Base-by-base conservation (phyloP, 2,329 filamentous ascomycete species). In the Dendryphion nanum region DNA sequence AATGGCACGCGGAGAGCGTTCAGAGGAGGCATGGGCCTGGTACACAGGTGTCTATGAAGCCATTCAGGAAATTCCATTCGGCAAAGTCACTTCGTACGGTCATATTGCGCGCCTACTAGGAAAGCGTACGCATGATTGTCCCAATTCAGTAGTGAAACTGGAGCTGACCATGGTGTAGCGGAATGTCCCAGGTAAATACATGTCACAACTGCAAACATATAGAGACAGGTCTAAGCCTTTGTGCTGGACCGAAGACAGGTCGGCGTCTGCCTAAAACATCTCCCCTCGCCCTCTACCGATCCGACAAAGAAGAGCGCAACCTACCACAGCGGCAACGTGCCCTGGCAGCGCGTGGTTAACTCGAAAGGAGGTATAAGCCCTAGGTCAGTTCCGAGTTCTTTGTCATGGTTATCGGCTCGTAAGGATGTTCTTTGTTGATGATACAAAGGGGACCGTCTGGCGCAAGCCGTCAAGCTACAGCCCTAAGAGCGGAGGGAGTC, bases 261-360 rank as follows among this genome's bases (percentile, higher is more conserved):
- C 5, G 91, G 91, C 37, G 76, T 93, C 32, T 94, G 86, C 64
- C 78, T 97, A 18, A 96, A 95, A 64, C 84, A 95, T 61, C 80
- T 97, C 10, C 79, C 89, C 61, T 38, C 73, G 35, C 49, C 55
- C 31, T 67, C 63, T 51, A 41, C 66, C 33, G 66, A 72, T 45
- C 57, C 64, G 38, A 68, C 63, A 23, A 66, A 67, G 30, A 63
- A 68, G 37, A 55, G 45, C 64, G 45, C 61, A 26, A 54, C 70
- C 40, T 94, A 85, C 69, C 84, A 95, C 63, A 73, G 77, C 42
- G 73, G 72, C 17, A 96, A 85, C 48, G 91, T 97, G 3, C 91
- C 91, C 0, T 97, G 91, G 91, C 91, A 97, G 71, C 76, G 93
- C 41, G 87, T 97, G 42, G 85, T 97, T 61, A 95, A 91, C 64